Evolutionary conservation across 2,329 filamentous ascomycete species (phyloP), one percentile per base, ranked within the genome.

Genomic region (Plenodomus tracheiphilus): DNA sequence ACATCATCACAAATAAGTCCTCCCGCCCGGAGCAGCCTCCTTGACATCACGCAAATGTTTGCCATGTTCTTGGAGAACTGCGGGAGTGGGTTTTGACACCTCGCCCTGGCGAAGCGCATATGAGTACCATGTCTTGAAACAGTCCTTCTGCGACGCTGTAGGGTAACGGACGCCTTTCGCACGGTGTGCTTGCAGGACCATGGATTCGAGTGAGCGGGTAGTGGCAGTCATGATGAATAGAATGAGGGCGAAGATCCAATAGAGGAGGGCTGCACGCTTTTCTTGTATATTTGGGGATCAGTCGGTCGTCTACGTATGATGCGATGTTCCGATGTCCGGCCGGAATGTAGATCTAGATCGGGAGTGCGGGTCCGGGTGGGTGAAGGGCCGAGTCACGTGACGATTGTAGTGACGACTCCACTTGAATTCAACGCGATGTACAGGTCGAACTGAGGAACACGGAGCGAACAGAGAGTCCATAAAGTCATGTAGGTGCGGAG

Each of bases 41-140:
- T 59, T 60, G 2, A 59, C 46, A 32, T 64, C 56, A 17, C 50
- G 55, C 44, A 67, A 37, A 43, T 64, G 49, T 43, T 50, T 64
- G 15, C 56, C 56, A 42, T 68, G 61, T 30, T 68, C 60, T n/a
- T 56, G 47, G 1, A 65, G 43, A 1, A 41, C 54, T 40, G 61
- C 60, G 11, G 59, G 35, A 2, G 39, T 50, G 1, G 57, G 49
- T 44, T 65, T 68, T 3, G 43, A 46, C 2, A 47, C 58, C 44
- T 64, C 65, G 2, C 64, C 63, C 19, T 58, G 41, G 13, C 60
- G 55, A 11, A 71, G 50, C 2, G 63, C 67, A 48, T 70, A 70
- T 4, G 68, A 69, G 45, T 71, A 71, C 68, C 68, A 71, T 0
- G 68, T 71, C 47, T 70, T 70, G 52, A 69, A 67, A 35, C 63